A percentile compares a stretch with the other conserved stretches of the same genome.
Conservation (phyloP, 164 flowering plant species). For the Brasenia schreberi region DNA sequence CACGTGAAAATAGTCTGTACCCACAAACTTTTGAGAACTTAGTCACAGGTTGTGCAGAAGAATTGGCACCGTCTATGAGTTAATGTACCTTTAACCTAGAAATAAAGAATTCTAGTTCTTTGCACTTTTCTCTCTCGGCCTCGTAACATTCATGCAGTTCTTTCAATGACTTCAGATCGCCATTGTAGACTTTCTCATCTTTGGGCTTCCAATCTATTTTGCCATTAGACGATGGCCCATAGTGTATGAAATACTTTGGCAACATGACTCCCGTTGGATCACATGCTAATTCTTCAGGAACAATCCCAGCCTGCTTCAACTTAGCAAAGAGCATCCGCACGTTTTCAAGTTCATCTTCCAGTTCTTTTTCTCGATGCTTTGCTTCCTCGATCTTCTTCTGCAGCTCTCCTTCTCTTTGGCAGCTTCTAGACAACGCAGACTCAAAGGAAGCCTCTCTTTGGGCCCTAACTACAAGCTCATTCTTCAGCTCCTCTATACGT, state of each 20-base stretch:
- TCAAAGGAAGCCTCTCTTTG: conserved; percentile 54
- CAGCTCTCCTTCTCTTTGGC: conserved; percentile 35
- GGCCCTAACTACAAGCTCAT: conserved; percentile 30
- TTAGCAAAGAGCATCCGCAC: conserved; percentile 72
- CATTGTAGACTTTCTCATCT: conserved; percentile 10
- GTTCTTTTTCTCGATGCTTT: conserved; percentile 40
- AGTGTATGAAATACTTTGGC: conserved; percentile 6
- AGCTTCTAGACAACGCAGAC: conserved; percentile 41
- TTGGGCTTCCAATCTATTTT: conserved; percentile 8
- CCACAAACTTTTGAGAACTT: too few relatives aligned
- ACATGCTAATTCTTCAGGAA: conserved; percentile 17
- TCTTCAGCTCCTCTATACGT: conserved; percentile 36
- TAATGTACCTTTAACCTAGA: conserved; percentile 43
- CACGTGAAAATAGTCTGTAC: too few relatives aligned
- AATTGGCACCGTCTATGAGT: background rate
- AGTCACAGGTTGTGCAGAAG: too few relatives aligned
- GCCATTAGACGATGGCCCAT: conserved; percentile 16
- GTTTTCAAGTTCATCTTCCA: conserved; percentile 73
- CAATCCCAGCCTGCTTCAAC: conserved; percentile 29
- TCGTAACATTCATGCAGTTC: conserved; percentile 23
- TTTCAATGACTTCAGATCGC: conserved; percentile 16
- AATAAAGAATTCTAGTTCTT: conserved; percentile 33
- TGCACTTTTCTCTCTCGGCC: conserved; percentile 39
- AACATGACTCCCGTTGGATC: conserved; percentile 6
- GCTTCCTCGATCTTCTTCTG: conserved; percentile 39